Evolutionary conservation across 305 asterid species (phyloP), one percentile per base, ranked within the genome.

Genomic region (Salvia sclarea): DNA sequence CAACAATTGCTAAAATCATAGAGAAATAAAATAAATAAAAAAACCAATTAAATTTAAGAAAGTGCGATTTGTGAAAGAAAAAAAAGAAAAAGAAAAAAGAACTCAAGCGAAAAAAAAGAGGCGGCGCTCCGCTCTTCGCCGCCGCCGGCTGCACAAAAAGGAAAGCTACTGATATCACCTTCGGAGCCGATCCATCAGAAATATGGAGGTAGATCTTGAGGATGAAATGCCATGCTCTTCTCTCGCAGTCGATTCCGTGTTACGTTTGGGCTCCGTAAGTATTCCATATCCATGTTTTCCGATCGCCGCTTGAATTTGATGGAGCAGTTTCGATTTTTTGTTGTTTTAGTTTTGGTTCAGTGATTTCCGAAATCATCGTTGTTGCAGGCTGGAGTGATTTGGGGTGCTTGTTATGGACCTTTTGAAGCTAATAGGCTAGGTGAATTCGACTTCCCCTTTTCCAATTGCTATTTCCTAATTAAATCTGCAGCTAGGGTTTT

Each of bases 361-460:
- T 28, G 28, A n/a, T 70, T 66, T 25, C 53, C 55, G 7, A 16
- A 47, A 9, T 25, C 22, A 43, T 55, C 37, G 7, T 37, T 61
- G 35, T 16, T 72, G 84, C 85, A 92, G 98, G 91, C 92, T 33
- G 98, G 98, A 67, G 65, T 78, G 35, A 73, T 89, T 14, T 92
- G 96, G 98, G 96, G 98, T 18, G 78, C 85, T 48, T 92, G 94
- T 75, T 48, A 64, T n/a, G 95, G 91, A 14, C 85, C 91, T 16
- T 79, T 77, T 75, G 94, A 86, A 43, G 89, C 98, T 63, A 67
- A 30, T 53, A 78, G 75, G 62, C 69, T 78, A 24, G 95, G 96
- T 86, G 57, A 61, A 9, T 20, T 35, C 14, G 11, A 57, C 9
- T 28, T 12, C 7, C 12, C 4, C 17, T 47, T 38, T 28, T 66